Percentiles rank a stretch among this genome's conserved stretches.
Evolutionary conservation across 345 rosid genomes (phyloP).

Genomic region (Rhodamnia argentea): DNA sequence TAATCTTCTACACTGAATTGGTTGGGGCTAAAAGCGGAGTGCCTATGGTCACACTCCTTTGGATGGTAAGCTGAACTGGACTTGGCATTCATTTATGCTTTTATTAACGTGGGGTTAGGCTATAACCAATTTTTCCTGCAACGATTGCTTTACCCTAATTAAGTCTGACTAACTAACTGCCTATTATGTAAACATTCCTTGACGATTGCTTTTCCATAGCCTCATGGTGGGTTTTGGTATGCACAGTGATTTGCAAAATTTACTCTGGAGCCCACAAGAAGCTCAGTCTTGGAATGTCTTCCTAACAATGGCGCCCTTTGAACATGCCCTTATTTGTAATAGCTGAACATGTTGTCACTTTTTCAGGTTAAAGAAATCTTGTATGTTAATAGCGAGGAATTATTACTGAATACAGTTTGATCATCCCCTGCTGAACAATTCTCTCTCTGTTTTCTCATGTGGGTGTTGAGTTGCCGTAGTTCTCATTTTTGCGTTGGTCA

Average conservation of each 20-base stretch:
- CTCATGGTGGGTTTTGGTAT: neutral
- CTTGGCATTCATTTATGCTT: neutral
- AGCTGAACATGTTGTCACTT: neutral
- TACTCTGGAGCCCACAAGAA: neutral
- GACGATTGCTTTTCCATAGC: neutral
- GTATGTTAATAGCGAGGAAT: neutral
- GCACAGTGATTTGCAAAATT: neutral
- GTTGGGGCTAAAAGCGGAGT: neutral
- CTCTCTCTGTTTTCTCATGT: neutral
- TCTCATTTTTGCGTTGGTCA: neutral
- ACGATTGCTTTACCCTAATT: neutral
- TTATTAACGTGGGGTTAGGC: neutral
- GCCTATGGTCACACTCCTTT: neutral
- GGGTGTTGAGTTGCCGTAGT: neutral
- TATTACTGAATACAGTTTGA: neutral
- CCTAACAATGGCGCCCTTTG: neutral
- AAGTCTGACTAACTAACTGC: neutral
- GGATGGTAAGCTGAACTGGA: neutral
- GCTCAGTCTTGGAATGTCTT: neutral
- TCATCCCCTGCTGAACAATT: neutral
- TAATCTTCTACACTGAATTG: neutral
- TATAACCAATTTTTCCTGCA: neutral
- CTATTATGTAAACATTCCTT: neutral
- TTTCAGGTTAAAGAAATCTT: neutral
- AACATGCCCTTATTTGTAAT: neutral